Conservation (phyloP, 2,329 filamentous ascomycete genomes). For the Colletotrichum simmondsii region DNA sequence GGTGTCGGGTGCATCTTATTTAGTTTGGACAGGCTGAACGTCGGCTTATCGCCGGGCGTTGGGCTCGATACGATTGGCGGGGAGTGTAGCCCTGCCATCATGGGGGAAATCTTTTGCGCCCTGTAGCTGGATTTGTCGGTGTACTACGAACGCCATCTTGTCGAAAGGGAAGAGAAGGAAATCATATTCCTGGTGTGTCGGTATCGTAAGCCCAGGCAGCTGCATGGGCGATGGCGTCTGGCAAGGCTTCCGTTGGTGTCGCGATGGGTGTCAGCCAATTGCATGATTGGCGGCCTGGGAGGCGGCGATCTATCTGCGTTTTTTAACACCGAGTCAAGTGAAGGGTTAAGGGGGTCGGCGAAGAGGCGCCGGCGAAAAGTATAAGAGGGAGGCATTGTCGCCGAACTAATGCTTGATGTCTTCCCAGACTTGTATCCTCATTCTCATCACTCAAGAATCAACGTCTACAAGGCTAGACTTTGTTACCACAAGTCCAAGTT, state of each 20-base stretch:
- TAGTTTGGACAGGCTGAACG: not conserved
- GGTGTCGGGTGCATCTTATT: too few species aligned
- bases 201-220: not conserved
- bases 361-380: not conserved
- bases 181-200: not conserved
- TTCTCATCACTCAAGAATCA: not conserved
- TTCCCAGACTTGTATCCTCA: not conserved
- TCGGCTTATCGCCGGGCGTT: constrained; percentile 9
- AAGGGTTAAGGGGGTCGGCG: not conserved
- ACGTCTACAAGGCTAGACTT: not conserved
- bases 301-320: not conserved
- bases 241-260: not conserved
- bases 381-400: not conserved
- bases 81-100: too few species aligned
- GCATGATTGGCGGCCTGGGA: not conserved
- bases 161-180: not conserved
- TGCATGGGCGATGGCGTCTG: not conserved
- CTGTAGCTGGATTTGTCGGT: not conserved
- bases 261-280: not conserved
- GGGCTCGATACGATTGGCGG: not conserved
- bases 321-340: not conserved
- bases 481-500: not conserved
- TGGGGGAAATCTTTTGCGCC: not conserved
- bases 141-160: too few species aligned
- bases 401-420: not conserved